These are phyloP conservation scores for Podospora bellae-mahoneyi DNA, from an alignment of 495 filamentous ascomycete genomes.

Conservation along the genomic window DNA sequence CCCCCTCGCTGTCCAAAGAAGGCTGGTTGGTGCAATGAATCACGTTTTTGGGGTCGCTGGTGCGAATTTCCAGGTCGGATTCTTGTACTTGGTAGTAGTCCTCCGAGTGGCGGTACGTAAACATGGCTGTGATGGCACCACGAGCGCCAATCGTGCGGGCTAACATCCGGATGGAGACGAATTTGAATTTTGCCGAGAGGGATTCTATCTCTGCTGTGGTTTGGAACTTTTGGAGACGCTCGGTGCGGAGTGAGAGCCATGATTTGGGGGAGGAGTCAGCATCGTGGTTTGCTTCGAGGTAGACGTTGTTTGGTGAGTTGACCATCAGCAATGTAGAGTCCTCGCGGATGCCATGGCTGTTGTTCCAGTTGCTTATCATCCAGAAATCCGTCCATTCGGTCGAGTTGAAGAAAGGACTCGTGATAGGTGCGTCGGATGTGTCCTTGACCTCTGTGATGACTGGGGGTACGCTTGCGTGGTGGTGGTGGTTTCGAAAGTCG, in stretches of 20 bases:
- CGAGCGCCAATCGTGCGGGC: slow-evolving; percentile 50
- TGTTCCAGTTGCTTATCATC: slow-evolving; percentile 59
- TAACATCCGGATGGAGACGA: slow-evolving; percentile 60
- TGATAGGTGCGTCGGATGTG: slow-evolving; percentile 32
- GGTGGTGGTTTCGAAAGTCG: slow-evolving; percentile 58
- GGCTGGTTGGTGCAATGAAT: slow-evolving; percentile 78
- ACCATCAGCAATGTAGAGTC: slow-evolving; percentile 51
- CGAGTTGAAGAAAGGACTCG: slow-evolving; percentile 41
- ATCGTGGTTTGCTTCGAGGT: slow-evolving; percentile 49
- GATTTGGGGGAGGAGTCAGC: slow-evolving; percentile 40
- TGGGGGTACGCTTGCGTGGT: slow-evolving; percentile 37
- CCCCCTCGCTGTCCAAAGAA: slow-evolving; percentile 42
- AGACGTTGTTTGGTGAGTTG: slow-evolving; percentile 65
- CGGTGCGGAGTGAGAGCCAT: slow-evolving; percentile 61
- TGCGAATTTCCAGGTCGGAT: slow-evolving; percentile 74
- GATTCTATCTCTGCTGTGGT: slow-evolving; percentile 65
- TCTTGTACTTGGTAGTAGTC: slow-evolving; percentile 55
- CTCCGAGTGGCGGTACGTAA: slow-evolving; percentile 53
- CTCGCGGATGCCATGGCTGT: slow-evolving; percentile 32
- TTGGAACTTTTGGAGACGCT: slow-evolving; percentile 53
- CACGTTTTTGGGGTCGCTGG: slow-evolving; percentile 50
- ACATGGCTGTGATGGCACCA: slow-evolving; percentile 67
- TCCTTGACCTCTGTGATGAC: slow-evolving; percentile 32
- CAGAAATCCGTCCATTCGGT: slow-evolving; percentile 50
- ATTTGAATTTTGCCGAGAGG: slow-evolving; percentile 50